Evolutionary conservation across 129 eudicot species (phyloP).

Genomic region (Artemisia tridentata): DNA sequence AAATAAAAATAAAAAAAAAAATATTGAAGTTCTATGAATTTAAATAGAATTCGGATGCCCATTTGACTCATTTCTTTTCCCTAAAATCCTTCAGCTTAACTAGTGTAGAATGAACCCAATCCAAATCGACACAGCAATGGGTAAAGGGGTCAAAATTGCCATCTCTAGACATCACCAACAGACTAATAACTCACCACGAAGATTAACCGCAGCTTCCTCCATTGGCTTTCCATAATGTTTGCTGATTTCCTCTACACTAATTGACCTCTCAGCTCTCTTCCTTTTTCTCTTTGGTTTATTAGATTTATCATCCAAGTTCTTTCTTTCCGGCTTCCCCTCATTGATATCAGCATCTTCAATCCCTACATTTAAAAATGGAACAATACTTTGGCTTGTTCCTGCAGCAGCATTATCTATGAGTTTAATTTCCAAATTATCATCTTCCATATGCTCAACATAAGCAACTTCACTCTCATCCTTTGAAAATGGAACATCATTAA

Average conservation of each 20-base stretch:
- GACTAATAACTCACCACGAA: not conserved
- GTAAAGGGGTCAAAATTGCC: too few species aligned
- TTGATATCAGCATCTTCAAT: constrained; percentile 13
- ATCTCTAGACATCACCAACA: not conserved
- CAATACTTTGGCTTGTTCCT: not conserved
- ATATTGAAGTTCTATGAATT: too few species aligned
- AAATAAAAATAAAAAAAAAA: too few species aligned
- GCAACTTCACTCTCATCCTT: not conserved
- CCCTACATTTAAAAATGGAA: not conserved
- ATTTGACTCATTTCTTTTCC: too few species aligned
- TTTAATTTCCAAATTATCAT: not conserved
- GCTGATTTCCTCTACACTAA: not conserved
- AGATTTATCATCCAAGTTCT: not conserved
- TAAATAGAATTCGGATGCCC: too few species aligned
- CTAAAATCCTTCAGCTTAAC: too few species aligned
- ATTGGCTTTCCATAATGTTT: not conserved
- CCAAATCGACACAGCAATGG: not conserved
- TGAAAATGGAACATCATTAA: not conserved
- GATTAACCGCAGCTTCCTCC: constrained; percentile 16
- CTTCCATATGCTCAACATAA: not conserved
- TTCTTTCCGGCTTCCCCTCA: not conserved
- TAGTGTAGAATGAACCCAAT: too few species aligned
- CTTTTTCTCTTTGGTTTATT: constrained; percentile 2
- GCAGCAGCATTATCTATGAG: constrained; percentile 1
- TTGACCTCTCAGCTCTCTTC: constrained; percentile 1